A percentile compares a stretch with the other conserved stretches of the same genome.
Evolutionary conservation across 2,329 filamentous ascomycete species (phyloP).

Genomic region (Beauveria sp.): DNA sequence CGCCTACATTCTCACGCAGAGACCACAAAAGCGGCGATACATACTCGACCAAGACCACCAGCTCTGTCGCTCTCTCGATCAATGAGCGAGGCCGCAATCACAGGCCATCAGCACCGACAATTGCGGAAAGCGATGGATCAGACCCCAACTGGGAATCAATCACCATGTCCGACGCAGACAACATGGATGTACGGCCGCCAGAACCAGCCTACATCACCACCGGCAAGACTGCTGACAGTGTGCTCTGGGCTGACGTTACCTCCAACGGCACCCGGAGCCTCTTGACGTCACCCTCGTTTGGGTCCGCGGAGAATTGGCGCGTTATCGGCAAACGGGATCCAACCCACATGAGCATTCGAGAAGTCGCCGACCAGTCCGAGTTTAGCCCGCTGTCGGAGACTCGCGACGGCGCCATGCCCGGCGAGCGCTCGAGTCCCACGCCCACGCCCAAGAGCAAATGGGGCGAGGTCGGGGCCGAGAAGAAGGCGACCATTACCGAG

Average conservation of each 20-base stretch:
- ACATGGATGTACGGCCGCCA: slow-evolving; percentile 19
- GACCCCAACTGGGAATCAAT: slow-evolving; percentile 16
- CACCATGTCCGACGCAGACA: slow-evolving; percentile 18
- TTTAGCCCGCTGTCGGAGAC: slow-evolving; percentile 30
- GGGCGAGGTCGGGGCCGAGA: slow-evolving; percentile 14
- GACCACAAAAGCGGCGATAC: slow-evolving; percentile 17
- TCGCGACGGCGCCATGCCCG: slow-evolving; percentile 17
- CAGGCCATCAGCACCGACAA: slow-evolving; percentile 11
- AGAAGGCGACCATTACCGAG: slow-evolving; percentile 3
- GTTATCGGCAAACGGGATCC: slow-evolving; percentile 20
- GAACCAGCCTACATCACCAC: slow-evolving; percentile 16
- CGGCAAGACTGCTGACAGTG: slow-evolving; percentile 17
- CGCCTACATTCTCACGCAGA: slow-evolving; percentile 9
- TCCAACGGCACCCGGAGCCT: slow-evolving; percentile 18
- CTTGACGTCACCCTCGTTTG: slow-evolving; percentile 25
- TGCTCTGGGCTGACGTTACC: slow-evolving; percentile 20
- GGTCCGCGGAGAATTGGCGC: slow-evolving; percentile 30
- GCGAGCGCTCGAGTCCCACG: slow-evolving; percentile 17
- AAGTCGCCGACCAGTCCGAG: slow-evolving; percentile 26
- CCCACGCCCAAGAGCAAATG: slow-evolving; percentile 20
- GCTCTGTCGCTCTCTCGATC: slow-evolving; percentile 25
- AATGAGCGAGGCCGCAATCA: slow-evolving; percentile 2
- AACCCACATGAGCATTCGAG: slow-evolving; percentile 25
- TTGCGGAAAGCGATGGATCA: slow-evolving; percentile 8
- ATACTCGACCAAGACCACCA: slow-evolving; percentile 25